Percentiles rank a stretch among this genome's conserved stretches.
These are phyloP conservation scores for Eimeria acervulina DNA, from an alignment of 169 alveolate species.

Conservation along the genomic window DNA sequence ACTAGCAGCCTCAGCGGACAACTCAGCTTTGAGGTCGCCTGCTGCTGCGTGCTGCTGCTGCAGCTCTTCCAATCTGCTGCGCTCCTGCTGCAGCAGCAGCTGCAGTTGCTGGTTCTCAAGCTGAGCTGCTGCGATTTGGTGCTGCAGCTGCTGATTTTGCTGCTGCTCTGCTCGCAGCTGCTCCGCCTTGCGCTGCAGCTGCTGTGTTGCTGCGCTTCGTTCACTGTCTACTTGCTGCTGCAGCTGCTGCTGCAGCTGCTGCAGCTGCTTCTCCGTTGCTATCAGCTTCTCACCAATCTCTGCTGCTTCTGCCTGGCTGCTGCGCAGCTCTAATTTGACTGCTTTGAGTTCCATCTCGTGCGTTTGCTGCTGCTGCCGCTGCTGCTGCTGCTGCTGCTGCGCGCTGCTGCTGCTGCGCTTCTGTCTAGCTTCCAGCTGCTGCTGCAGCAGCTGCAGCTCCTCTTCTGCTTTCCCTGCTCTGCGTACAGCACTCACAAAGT, in stretches of 20 bases:
- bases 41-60: conserved; percentile 45
- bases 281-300: conserved; percentile 37
- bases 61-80: not conserved
- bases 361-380: conserved; percentile 43
- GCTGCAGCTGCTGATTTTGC: conserved; percentile 65
- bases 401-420: conserved; percentile 11
- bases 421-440: conserved; percentile 65
- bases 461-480: conserved; percentile 55
- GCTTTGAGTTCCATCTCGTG: conserved; percentile 15
- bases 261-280: conserved; percentile 34
- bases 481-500: conserved; percentile 2
- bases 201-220: conserved; percentile 54
- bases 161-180: conserved; percentile 51
- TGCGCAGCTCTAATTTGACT: conserved; percentile 43
- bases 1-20: conserved; percentile 68
- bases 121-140: conserved; percentile 45
- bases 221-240: conserved; percentile 48
- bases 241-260: conserved; percentile 75
- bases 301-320: conserved; percentile 64
- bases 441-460: conserved; percentile 74
- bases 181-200: conserved; percentile 48
- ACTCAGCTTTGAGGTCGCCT: conserved; percentile 17
- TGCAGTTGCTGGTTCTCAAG: conserved; percentile 69
- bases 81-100: conserved; percentile 74
- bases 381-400: conserved; percentile 7